phyloP scores from a whole-genome alignment of 2,329 filamentous ascomycete species.

The Trichoderma citrinoviride region DNA sequence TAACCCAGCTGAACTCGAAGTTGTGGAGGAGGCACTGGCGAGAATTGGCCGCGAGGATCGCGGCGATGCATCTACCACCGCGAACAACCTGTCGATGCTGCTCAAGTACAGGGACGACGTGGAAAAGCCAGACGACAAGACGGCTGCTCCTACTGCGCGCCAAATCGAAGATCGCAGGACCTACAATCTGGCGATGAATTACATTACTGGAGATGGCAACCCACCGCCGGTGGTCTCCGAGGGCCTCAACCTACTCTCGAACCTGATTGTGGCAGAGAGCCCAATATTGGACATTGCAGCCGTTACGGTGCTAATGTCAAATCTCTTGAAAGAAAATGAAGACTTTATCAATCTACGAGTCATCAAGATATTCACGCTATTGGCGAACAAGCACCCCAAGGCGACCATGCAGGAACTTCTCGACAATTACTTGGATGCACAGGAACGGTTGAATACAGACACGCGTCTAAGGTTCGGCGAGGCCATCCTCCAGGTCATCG shows the following conservation, averaged over 20 bases:
- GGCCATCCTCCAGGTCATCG: conserved; percentile 61
- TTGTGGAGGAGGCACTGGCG: conserved; percentile 50
- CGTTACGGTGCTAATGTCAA: conserved; percentile 61
- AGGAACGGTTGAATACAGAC: conserved; percentile 59
- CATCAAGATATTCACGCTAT: conserved; percentile 61
- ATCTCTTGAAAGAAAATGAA: conserved; percentile 62
- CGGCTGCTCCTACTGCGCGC: conserved; percentile 43
- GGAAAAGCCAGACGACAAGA: conserved; percentile 42
- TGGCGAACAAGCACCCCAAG: conserved; percentile 61
- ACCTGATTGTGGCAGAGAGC: conserved; percentile 54
- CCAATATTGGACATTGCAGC: conserved; percentile 65
- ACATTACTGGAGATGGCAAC: conserved; percentile 55
- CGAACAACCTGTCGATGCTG: conserved; percentile 54
- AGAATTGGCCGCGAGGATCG: conserved; percentile 40
- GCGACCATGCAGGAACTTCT: conserved; percentile 61
- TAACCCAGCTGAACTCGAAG: conserved; percentile 40
- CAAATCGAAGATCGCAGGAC: conserved; percentile 60
- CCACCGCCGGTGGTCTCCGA: conserved; percentile 66
- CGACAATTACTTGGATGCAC: conserved; percentile 64
- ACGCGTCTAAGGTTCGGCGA: conserved; percentile 67
- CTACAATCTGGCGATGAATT: conserved; percentile 61
- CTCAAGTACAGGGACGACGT: conserved; percentile 56
- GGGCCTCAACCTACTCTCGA: conserved; percentile 59
- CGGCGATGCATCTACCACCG: conserved; percentile 49
- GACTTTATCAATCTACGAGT: conserved; percentile 70